phyloP scores from a whole-genome alignment of 257 asterid species.

The Nicotiana attenuata region DNA sequence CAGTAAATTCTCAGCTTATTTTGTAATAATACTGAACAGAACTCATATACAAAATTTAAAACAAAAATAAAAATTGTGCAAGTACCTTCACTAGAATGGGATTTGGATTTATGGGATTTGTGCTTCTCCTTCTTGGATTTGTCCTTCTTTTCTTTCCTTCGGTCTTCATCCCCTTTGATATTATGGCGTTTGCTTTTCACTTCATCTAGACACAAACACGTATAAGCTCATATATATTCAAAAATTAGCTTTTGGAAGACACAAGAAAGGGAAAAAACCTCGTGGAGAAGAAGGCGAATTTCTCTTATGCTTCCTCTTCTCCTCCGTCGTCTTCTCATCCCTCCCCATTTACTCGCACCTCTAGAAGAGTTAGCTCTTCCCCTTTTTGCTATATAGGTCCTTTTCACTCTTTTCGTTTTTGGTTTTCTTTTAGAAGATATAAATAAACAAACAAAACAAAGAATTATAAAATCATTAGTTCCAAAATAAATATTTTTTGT shows the following conservation, averaged over 20 bases:
- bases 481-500: too few species aligned
- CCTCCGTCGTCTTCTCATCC: not conserved
- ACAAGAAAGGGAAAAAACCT: not conserved
- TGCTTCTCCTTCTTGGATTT: constrained; percentile 25
- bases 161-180: constrained; percentile 8
- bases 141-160: not conserved
- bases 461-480: too few species aligned
- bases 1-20: not conserved
- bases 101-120: constrained; percentile 43
- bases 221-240: not conserved
- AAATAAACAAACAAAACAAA: too few species aligned
- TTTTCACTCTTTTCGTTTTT: too few species aligned
- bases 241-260: not conserved
- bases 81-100: constrained; percentile 45
- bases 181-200: constrained; percentile 13
- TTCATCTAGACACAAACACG: constrained; percentile 10
- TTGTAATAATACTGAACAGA: too few species aligned
- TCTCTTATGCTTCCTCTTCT: not conserved
- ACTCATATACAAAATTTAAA: too few species aligned
- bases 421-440: too few species aligned
- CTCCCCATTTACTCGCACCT: not conserved
- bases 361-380: too few species aligned
- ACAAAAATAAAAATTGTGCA: too few species aligned
- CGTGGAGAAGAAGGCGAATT: not conserved
- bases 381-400: too few species aligned